Evolutionary conservation across 2,329 filamentous ascomycete genomes (phyloP).

Genomic region (Ciborinia camelliae): DNA sequence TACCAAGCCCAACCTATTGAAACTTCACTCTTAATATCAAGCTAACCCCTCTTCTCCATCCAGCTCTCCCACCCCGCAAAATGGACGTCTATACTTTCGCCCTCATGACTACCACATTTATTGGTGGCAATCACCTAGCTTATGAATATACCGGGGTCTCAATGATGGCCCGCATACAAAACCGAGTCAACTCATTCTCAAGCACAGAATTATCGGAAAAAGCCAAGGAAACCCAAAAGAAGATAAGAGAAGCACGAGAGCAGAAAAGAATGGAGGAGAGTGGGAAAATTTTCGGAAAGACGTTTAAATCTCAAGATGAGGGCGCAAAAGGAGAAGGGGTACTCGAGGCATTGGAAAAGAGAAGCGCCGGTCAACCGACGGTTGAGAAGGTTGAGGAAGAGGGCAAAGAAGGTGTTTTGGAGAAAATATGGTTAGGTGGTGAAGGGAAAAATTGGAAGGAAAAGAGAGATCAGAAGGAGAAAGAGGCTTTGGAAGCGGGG

Average conservation of each 20-base stretch:
- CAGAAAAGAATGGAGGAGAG: constrained; percentile 22
- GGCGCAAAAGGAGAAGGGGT: constrained; percentile 9
- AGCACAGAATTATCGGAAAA: constrained; percentile 24
- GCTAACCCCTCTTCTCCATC: not conserved
- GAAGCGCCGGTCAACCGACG: constrained; percentile 17
- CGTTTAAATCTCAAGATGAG: not conserved
- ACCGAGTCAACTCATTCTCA: not conserved
- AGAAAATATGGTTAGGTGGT: constrained; percentile 57
- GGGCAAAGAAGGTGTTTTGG: constrained; percentile 37
- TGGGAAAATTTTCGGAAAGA: not conserved
- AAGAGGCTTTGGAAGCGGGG: constrained; percentile 37
- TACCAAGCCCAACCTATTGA: not conserved
- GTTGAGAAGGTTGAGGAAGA: constrained; percentile 21
- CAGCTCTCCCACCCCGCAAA: constrained; percentile 56
- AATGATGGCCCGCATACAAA: constrained; percentile 27
- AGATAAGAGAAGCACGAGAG: constrained; percentile 27
- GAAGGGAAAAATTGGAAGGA: constrained; percentile 43
- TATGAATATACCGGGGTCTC: constrained; percentile 34
- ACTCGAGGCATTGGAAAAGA: constrained; percentile 16
- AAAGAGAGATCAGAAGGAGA: constrained; percentile 36
- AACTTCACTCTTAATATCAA: not conserved
- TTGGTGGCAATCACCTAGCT: constrained; percentile 34
- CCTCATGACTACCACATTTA: constrained; percentile 43
- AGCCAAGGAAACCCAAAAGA: constrained; percentile 29
- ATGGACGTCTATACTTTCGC: constrained; percentile 58